A percentile compares a stretch with the other conserved stretches of the same genome.
These are phyloP conservation scores for Medicago lupulina DNA, from an alignment of 306 rosid genomes.

Conservation along the genomic window DNA sequence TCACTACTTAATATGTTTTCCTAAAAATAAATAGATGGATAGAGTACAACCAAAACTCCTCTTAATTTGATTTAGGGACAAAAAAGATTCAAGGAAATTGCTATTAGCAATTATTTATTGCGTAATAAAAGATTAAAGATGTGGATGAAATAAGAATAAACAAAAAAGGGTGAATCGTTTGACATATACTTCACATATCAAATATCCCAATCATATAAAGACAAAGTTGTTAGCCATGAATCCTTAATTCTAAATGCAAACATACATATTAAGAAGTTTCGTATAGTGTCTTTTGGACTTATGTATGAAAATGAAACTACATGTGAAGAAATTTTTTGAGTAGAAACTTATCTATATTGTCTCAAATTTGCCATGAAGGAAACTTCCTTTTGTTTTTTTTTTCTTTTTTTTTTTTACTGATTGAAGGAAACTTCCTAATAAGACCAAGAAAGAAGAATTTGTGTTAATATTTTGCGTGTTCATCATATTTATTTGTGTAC, in stretches of 20 bases:
- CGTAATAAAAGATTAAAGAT: background rate
- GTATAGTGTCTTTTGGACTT: constrained; percentile 16
- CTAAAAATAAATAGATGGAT: background rate
- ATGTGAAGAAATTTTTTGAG: background rate
- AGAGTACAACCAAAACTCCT: background rate
- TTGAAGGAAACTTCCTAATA: constrained; percentile 7
- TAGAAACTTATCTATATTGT: background rate
- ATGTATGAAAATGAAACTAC: constrained; percentile 11
- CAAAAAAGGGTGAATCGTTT: background rate
- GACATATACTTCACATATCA: background rate
- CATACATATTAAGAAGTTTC: constrained; percentile 5
- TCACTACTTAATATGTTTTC: background rate
- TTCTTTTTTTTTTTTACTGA: background rate
- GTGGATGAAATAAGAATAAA: background rate
- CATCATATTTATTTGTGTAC: background rate
- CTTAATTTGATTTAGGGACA: background rate
- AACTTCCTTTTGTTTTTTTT: background rate
- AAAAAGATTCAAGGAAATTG: background rate
- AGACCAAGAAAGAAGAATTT: background rate
- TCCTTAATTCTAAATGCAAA: background rate
- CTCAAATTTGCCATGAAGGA: background rate
- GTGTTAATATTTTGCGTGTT: background rate
- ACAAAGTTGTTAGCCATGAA: background rate
- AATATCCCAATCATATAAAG: no score
- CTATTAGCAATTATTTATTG: background rate